Percentiles rank a stretch among this genome's conserved stretches.
These are phyloP conservation scores for Amborella trichopoda DNA, from an alignment of 164 flowering plant species.

Conservation along the genomic window DNA sequence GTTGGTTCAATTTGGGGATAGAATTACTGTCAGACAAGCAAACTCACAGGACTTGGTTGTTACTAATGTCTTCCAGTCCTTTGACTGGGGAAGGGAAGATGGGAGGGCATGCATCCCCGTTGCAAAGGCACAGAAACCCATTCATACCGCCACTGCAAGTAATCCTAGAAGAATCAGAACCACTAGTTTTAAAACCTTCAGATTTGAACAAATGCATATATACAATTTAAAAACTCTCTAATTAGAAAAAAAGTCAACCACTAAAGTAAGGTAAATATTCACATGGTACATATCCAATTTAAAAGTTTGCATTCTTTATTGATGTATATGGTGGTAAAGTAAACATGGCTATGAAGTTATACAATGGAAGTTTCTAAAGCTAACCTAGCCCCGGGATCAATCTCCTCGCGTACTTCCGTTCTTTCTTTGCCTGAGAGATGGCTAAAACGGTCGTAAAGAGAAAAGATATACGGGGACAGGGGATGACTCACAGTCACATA, in stretches of 20 bases:
- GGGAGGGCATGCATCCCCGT: constrained; percentile 88
- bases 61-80: constrained; percentile 70
- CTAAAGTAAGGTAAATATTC: not conserved
- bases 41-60: constrained; percentile 90
- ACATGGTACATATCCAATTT: not conserved
- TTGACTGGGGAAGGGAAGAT: constrained; percentile 70
- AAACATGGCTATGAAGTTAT: not conserved
- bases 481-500: constrained; percentile 68
- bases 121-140: constrained; percentile 79
- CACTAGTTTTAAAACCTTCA: not conserved
- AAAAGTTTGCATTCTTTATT: not conserved
- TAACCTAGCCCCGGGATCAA: constrained; percentile 75
- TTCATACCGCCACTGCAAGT: constrained; percentile 96
- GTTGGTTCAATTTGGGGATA: too few species aligned
- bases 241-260: not conserved
- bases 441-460: constrained; percentile 64
- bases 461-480: constrained; percentile 69
- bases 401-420: constrained; percentile 37
- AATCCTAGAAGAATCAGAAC: constrained; percentile 34
- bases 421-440: constrained; percentile 49
- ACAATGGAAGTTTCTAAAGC: constrained; percentile 6
- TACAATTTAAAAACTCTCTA: not conserved
- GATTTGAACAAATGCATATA: not conserved
- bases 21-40: not conserved
- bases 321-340: not conserved